Evolutionary conservation across 192 early-diverging fungal genomes (phyloP), one percentile per base, ranked within the genome.

Genomic region (Coemansia sp.): DNA sequence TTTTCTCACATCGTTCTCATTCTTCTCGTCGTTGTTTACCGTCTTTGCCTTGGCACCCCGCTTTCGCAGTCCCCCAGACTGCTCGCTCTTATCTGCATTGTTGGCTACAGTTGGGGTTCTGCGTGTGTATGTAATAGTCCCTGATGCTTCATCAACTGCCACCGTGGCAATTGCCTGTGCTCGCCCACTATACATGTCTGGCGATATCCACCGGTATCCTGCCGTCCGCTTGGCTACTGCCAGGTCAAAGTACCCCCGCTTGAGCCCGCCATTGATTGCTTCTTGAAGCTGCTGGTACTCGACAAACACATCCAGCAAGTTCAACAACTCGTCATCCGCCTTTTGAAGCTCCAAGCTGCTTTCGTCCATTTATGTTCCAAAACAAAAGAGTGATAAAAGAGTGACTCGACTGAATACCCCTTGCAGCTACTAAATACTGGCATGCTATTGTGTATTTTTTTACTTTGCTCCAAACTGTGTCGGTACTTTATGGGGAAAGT

Each of bases 171-270:
- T 62, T 48, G 72, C 69, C 63, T n/a, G 61, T 17, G 72, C 67
- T n/a, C 60, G 58, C 5, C 63, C 69, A 52, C 62, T 75, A 57
- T 69, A 72, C 48, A 67, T 55, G 48, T 72, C 72, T 4, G 78
- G 66, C 24, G 78, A 81, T 24, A 81, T 81, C 69, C 69, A 72
- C 51, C 48, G 64, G 60, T 81, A 81, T 23, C 78, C 78, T 4
- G 72, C 66, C 9, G 78, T 65, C 32, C 78, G 72, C 64, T 60
- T 71, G 29, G 78, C 72, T 12, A 52, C 39, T 12, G 78, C 54
- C 27, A 81, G 47, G 32, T 69, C 69, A 53, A 81, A 81, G 56
- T 61, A 81, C 22, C 69, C 72, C 29, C 71, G 65, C 39, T 63
- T 60, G 11, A 75, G 63, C 41, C 29, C 5, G 11, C 27, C 39